A percentile compares a stretch with the other conserved stretches of the same genome.
phyloP scores from a whole-genome alignment of 2,329 filamentous ascomycete species.

The Dactylellina cionopaga region DNA sequence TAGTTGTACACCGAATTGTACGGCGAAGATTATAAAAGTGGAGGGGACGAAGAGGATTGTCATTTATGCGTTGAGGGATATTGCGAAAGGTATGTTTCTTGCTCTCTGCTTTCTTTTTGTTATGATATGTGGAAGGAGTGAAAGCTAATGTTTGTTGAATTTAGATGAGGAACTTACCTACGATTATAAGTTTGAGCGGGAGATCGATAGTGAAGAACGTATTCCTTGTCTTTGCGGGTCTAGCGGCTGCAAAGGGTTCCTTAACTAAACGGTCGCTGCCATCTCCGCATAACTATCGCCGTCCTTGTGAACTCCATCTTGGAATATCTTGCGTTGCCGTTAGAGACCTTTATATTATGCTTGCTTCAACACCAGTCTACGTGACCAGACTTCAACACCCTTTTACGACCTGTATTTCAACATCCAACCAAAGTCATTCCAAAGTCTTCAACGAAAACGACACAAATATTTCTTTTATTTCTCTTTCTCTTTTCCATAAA shows the following conservation, averaged over 20 bases:
- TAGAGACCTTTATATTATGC: neutral
- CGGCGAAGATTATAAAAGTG: constrained; percentile 98
- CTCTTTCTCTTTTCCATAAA: constrained; percentile 2
- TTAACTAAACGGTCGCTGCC: constrained; percentile 74
- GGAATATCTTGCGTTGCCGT: neutral
- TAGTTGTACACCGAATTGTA: constrained; percentile 97
- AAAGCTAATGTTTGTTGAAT: constrained; percentile 55
- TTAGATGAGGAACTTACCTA: constrained; percentile 98
- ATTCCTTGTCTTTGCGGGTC: constrained; percentile 98
- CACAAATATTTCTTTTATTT: constrained; percentile 6
- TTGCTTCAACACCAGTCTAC: neutral
- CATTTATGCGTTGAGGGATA: constrained; percentile 96
- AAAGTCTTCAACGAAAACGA: too few relatives aligned
- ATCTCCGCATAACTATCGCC: neutral
- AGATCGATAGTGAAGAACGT: constrained; percentile 91
- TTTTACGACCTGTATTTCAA: constrained; percentile 47
- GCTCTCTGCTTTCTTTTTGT: constrained; percentile 55
- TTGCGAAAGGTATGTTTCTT: constrained; percentile 81
- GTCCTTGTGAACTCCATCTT: neutral
- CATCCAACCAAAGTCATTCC: too few relatives aligned
- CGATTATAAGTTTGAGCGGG: constrained; percentile 99
- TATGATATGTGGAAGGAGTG: neutral
- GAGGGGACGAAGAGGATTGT: constrained; percentile 98
- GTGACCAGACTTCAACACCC: constrained; percentile 32
- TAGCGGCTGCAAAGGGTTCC: constrained; percentile 95